A percentile compares a stretch with the other conserved stretches of the same genome.
phyloP scores from a whole-genome alignment of 768 basidiomycete genomes.

The Pleurotus pulmonarius region DNA sequence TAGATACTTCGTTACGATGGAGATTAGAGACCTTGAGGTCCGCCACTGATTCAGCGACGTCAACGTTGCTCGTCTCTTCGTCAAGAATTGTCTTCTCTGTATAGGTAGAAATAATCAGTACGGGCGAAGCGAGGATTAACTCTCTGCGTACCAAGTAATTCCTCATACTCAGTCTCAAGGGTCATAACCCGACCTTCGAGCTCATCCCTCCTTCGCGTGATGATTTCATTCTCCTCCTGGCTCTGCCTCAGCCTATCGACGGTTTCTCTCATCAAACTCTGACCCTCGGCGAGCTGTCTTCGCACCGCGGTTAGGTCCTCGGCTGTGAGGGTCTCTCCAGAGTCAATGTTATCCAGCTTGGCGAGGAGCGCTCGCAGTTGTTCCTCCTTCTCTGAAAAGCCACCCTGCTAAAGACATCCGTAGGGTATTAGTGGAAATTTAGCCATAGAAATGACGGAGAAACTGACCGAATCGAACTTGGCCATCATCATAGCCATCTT shows the following conservation, averaged over 20 bases:
- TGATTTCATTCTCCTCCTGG: constrained; percentile 90
- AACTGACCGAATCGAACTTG: constrained; percentile 88
- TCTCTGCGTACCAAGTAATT: constrained; percentile 73
- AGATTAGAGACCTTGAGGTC: constrained; percentile 73
- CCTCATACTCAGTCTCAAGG: constrained; percentile 94
- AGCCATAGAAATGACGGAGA: constrained; percentile 5
- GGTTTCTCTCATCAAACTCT: constrained; percentile 81
- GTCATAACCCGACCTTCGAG: constrained; percentile 76
- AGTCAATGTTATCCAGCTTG: constrained; percentile 82
- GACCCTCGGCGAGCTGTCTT: constrained; percentile 86
- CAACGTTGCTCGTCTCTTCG: constrained; percentile 81
- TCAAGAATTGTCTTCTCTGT: constrained; percentile 89
- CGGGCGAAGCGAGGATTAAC: constrained; percentile 13
- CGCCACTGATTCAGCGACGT: constrained; percentile 78
- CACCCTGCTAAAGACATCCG: constrained; percentile 63
- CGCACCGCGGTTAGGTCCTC: constrained; percentile 83
- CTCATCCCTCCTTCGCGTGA: constrained; percentile 79
- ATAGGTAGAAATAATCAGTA: background rate
- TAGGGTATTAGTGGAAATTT: constrained; percentile 1
- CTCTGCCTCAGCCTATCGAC: constrained; percentile 85
- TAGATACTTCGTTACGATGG: no score
- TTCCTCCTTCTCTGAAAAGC: constrained; percentile 94
- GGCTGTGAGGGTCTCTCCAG: constrained; percentile 56
- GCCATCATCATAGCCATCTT: constrained; percentile 99
- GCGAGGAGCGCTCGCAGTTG: constrained; percentile 80